Conservation (phyloP, 345 rosid genomes). For the Lepidium africanum region DNA sequence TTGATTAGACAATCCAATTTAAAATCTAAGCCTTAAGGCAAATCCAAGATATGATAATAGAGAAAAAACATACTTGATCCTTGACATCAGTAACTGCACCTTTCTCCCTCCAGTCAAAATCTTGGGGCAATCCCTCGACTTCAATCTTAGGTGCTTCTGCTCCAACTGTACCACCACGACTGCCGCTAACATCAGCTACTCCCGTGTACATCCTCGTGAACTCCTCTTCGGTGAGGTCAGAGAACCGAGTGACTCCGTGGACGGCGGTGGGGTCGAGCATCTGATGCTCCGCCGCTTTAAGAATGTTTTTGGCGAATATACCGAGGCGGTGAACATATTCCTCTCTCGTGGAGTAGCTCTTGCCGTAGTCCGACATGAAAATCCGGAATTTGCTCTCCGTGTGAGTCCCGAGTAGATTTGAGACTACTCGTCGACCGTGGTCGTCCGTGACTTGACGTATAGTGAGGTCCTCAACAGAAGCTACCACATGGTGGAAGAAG, state of each 20-base stretch:
- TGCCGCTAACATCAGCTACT: constrained; percentile 19
- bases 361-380: constrained; percentile 53
- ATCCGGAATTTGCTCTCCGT: constrained; percentile 45
- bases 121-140: constrained; percentile 50
- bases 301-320: constrained; percentile 57
- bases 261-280: constrained; percentile 61
- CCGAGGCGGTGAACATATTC: constrained; percentile 70
- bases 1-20: neutral
- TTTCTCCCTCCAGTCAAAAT: constrained; percentile 83
- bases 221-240: constrained; percentile 73
- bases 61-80: constrained; percentile 48
- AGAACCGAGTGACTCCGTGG: constrained; percentile 76
- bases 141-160: constrained; percentile 22
- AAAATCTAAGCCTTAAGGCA: neutral
- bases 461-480: constrained; percentile 23
- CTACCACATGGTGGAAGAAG: neutral
- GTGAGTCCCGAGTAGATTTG: constrained; percentile 27
- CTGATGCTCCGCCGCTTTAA: constrained; percentile 77
- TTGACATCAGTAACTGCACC: constrained; percentile 90
- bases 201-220: constrained; percentile 61
- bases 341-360: constrained; percentile 47
- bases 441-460: constrained; percentile 47
- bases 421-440: neutral
- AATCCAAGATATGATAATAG: neutral
- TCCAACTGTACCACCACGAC: constrained; percentile 5